Conservation (phyloP, 192 early-diverging fungal species). For the Bifiguratus adelaidae region DNA sequence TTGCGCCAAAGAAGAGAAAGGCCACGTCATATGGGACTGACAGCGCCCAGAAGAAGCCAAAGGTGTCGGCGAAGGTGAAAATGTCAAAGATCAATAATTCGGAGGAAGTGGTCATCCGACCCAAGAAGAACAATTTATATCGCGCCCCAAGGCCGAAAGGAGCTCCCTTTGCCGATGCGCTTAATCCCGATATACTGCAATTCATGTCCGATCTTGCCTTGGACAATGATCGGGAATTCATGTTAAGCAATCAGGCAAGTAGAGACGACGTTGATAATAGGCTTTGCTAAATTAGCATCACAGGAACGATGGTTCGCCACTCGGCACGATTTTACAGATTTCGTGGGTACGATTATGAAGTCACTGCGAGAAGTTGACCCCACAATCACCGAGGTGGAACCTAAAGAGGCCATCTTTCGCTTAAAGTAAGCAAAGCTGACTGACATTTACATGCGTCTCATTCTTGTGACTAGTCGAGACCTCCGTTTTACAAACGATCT, state of each 20-base stretch:
- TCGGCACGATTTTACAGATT: constrained; percentile 32
- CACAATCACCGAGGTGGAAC: constrained; percentile 22
- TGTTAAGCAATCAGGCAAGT: constrained; percentile 15
- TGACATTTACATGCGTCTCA: background rate
- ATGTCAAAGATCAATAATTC: too few relatives aligned
- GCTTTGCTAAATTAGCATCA: background rate
- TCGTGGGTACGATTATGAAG: constrained; percentile 26
- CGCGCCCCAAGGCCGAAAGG: constrained; percentile 23
- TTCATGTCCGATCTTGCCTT: constrained; percentile 30
- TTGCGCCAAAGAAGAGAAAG: too few relatives aligned
- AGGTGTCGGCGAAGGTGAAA: too few relatives aligned
- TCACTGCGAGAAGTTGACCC: constrained; percentile 28
- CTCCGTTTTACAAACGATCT: constrained; percentile 44
- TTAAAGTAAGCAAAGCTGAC: constrained; percentile 19
- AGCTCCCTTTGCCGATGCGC: constrained; percentile 27
- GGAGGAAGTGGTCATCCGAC: too few relatives aligned
- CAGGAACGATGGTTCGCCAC: constrained; percentile 18
- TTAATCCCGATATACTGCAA: constrained; percentile 31
- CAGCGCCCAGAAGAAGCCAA: too few relatives aligned
- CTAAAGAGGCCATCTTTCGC: constrained; percentile 32
- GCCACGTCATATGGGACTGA: too few relatives aligned
- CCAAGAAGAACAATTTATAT: too few relatives aligned
- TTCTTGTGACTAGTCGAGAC: constrained; percentile 34
- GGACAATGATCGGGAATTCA: constrained; percentile 40
- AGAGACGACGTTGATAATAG: background rate